Conservation (phyloP, 1,139 yeast genomes). For the Nakaseomyces uthaithaninus region DNA sequence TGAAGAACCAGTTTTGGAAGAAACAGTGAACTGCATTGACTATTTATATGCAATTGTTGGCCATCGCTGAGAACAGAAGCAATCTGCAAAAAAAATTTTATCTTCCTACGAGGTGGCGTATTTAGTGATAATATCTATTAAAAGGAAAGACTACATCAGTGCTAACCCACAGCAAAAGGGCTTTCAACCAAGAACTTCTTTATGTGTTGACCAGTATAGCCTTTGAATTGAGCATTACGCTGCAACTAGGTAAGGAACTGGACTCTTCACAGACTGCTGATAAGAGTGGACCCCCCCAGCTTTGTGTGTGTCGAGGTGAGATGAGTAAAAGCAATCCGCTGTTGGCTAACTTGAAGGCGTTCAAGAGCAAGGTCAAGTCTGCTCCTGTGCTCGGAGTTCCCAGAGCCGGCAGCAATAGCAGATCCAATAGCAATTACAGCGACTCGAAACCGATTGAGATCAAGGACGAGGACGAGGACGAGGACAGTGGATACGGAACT, state of each 20-base stretch:
- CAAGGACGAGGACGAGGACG: constrained; percentile 11
- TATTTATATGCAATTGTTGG: no score
- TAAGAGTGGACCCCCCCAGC: no score
- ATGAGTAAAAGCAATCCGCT: constrained; percentile 32
- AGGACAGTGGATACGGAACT: background rate
- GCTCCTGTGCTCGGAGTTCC: constrained; percentile 37
- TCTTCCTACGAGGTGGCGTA: background rate
- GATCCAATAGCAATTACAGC: constrained; percentile 5
- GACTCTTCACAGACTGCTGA: no score
- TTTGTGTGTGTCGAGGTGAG: no score
- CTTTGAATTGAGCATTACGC: background rate
- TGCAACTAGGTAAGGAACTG: no score
- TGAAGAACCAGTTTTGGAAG: no score
- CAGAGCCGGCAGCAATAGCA: background rate
- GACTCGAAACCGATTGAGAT: constrained; percentile 10
- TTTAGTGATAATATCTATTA: background rate
- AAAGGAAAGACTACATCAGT: no score
- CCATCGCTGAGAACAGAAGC: no score
- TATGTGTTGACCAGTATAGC: background rate
- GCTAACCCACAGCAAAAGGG: no score
- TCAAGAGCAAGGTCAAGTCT: constrained; percentile 49
- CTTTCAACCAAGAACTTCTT: background rate
- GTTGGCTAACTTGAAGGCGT: constrained; percentile 49
- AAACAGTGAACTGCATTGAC: no score
- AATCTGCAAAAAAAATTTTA: background rate